Evolutionary conservation across 495 filamentous ascomycete genomes (phyloP).

Genomic region (Venustampulla echinocandica): DNA sequence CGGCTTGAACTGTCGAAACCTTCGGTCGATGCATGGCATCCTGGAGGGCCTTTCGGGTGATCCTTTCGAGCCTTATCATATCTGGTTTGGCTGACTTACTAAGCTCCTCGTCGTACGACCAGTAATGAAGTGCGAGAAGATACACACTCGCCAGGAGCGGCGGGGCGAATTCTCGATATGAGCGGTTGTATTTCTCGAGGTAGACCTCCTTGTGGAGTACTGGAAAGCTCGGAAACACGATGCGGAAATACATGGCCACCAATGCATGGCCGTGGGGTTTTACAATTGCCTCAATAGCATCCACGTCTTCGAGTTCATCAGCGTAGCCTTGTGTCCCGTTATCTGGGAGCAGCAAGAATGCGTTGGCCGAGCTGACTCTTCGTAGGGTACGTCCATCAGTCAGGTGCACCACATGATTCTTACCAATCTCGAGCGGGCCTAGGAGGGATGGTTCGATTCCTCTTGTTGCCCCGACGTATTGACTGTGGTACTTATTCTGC

Average conservation of each 20-base stretch:
- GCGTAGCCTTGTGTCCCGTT: slow-evolving; percentile 49
- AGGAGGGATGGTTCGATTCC: slow-evolving; percentile 64
- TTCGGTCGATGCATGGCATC: slow-evolving; percentile 76
- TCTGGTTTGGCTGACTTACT: slow-evolving; percentile 62
- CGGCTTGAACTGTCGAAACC: slow-evolving; percentile 88
- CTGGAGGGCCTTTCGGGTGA: slow-evolving; percentile 61
- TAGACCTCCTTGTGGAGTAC: slow-evolving; percentile 83
- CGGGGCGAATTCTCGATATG: slow-evolving; percentile 70
- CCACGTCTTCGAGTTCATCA: slow-evolving; percentile 55
- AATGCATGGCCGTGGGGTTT: slow-evolving; percentile 70
- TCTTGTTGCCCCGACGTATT: slow-evolving; percentile 59
- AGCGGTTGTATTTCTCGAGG: slow-evolving; percentile 70
- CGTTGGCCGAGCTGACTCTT: slow-evolving; percentile 71
- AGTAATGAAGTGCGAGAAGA: slow-evolving; percentile 81
- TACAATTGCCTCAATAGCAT: slow-evolving; percentile 74
- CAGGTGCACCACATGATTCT: slow-evolving; percentile 54
- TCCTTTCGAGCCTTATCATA: slow-evolving; percentile 62
- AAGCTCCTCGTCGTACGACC: slow-evolving; percentile 61
- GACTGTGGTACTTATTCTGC: slow-evolving; percentile 50
- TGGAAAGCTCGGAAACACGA: slow-evolving; percentile 83
- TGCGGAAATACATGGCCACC: slow-evolving; percentile 78
- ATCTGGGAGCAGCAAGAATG: slow-evolving; percentile 71
- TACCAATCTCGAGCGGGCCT: slow-evolving; percentile 54
- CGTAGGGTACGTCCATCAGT: slow-evolving; percentile 58
- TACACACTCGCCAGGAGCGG: slow-evolving; percentile 83